These are phyloP conservation scores for Sarocladiaceae sp. DNA, from an alignment of 2,329 filamentous ascomycete genomes.

Conservation along the genomic window DNA sequence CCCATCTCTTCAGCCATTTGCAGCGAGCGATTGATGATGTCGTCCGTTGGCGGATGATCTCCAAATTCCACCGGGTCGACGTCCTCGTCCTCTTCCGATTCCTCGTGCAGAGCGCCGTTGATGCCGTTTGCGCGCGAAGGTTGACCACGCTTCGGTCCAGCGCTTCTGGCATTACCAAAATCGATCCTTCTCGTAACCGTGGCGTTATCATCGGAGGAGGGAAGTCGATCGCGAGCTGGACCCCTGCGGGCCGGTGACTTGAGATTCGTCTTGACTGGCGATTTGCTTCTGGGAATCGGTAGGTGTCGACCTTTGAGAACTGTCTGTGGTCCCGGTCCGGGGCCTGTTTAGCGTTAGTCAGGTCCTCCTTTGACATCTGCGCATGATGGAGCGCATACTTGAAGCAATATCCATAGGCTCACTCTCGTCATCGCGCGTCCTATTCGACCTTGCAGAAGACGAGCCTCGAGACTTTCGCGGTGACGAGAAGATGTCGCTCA, in stretches of 20 bases:
- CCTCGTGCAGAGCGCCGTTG: constrained; percentile 20
- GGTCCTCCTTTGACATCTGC: not conserved
- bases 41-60: constrained; percentile 20
- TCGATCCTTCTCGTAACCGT: constrained; percentile 52
- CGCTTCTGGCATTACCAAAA: constrained; percentile 34
- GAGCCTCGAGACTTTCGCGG: constrained; percentile 50
- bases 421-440: constrained; percentile 24
- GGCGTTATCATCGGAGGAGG: constrained; percentile 39
- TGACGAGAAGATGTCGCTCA: constrained; percentile 86
- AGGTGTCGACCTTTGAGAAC: constrained; percentile 46
- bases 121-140: constrained; percentile 17
- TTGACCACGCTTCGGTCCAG: constrained; percentile 9
- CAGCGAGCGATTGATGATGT: constrained; percentile 29
- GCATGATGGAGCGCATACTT: constrained; percentile 30
- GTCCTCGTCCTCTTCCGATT: constrained; percentile 23
- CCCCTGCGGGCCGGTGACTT: constrained; percentile 59
- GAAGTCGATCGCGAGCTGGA: constrained; percentile 50
- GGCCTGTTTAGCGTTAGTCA: constrained; percentile 29
- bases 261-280: constrained; percentile 60
- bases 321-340: constrained; percentile 50
- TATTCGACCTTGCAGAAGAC: constrained; percentile 16
- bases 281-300: constrained; percentile 47
- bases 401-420: constrained; percentile 51
- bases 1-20: constrained; percentile 33
- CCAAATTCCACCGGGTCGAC: constrained; percentile 22